Conservation (phyloP, 1,139 yeast genomes). For the Pichia sp. region DNA sequence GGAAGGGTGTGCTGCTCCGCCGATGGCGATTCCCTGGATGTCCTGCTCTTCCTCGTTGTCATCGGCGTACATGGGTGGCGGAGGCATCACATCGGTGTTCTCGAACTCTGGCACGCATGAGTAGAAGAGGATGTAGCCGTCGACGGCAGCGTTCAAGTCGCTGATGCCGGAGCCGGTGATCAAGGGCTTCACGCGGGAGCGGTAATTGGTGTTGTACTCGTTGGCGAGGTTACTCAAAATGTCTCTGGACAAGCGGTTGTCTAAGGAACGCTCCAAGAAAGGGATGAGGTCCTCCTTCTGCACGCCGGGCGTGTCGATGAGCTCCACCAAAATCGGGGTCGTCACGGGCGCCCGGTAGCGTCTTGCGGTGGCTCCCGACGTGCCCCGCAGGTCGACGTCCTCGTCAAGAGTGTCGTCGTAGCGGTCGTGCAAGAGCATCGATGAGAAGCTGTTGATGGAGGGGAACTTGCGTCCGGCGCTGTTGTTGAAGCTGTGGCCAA, state of each 20-base stretch:
- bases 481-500: constrained; percentile 13
- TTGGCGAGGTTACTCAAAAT: constrained; percentile 59
- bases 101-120: constrained; percentile 53
- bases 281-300: constrained; percentile 65
- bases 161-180: constrained; percentile 76
- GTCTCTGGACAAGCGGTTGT: constrained; percentile 56
- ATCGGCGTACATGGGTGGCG: constrained; percentile 21
- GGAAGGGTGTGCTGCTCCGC: too few relatives aligned
- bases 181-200: constrained; percentile 63
- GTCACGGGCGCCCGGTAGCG: constrained; percentile 41
- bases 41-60: background rate
- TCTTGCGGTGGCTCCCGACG: background rate
- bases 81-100: constrained; percentile 3
- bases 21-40: background rate
- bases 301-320: constrained; percentile 71
- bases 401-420: background rate
- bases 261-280: constrained; percentile 65
- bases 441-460: constrained; percentile 2
- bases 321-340: constrained; percentile 60
- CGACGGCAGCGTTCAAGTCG: constrained; percentile 67
- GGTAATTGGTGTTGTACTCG: constrained; percentile 34
- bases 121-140: constrained; percentile 67
- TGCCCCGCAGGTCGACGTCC: background rate
- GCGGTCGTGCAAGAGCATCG: background rate
- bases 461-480: constrained; percentile 14